These are phyloP conservation scores for Skeletonema tropicum DNA, from an alignment of 108 stramenopile species.

Conservation along the genomic window DNA sequence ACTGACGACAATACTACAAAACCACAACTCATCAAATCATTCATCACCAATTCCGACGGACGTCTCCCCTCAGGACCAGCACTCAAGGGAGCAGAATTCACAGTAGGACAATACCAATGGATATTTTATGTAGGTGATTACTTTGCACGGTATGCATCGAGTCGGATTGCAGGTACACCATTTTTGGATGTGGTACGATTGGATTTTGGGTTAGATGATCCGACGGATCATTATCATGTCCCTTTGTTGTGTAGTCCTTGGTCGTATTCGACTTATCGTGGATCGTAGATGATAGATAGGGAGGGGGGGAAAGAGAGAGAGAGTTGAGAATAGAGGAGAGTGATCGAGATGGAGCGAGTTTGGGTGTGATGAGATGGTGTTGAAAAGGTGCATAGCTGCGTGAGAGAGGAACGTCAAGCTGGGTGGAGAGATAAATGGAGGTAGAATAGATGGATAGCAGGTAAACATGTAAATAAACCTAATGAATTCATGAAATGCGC, in stretches of 20 bases:
- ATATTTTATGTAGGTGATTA: slow-evolving; percentile 87
- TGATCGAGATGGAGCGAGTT: no score
- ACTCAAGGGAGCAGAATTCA: slow-evolving; percentile 68
- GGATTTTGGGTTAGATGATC: slow-evolving; percentile 91
- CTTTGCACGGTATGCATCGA: slow-evolving; percentile 74
- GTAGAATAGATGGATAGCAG: no score
- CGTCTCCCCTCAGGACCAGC: slow-evolving; percentile 78
- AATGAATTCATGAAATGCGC: no score
- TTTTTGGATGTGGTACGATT: slow-evolving; percentile 86
- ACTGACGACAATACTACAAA: slow-evolving; percentile 13
- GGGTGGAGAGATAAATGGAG: no score
- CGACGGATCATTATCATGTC: slow-evolving; percentile 92
- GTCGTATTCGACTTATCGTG: slow-evolving; percentile 89
- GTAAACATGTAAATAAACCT: no score
- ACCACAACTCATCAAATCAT: slow-evolving; percentile 55
- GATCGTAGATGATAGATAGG: slow-evolving; percentile 46
- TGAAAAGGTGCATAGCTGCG: neutral
- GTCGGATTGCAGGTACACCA: slow-evolving; percentile 65
- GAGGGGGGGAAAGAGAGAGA: no score
- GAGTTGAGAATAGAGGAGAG: no score
- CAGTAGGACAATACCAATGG: slow-evolving; percentile 83
- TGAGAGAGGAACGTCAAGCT: no score
- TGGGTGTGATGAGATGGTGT: neutral
- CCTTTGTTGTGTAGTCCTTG: slow-evolving; percentile 89
- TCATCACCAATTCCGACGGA: slow-evolving; percentile 85